These are phyloP conservation scores for Collariella sp. DNA, from an alignment of 495 filamentous ascomycete genomes.

Conservation along the genomic window DNA sequence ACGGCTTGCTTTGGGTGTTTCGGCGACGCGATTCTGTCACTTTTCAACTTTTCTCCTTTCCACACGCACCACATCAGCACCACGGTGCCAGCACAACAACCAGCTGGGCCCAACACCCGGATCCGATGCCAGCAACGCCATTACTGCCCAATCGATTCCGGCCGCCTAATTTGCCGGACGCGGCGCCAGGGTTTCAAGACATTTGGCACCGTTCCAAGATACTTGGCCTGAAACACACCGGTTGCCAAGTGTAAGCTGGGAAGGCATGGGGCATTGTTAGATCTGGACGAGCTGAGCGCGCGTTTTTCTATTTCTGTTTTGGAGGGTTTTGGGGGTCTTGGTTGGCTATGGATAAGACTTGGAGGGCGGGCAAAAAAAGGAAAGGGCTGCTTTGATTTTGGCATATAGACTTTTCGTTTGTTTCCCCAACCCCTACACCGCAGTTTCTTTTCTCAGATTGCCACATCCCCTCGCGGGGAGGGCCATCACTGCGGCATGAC, in stretches of 20 bases:
- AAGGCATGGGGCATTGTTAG: constrained; percentile 9
- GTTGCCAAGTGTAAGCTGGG: neutral
- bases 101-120: constrained; percentile 7
- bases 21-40: constrained; percentile 13
- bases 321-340: constrained; percentile 14
- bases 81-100: constrained; percentile 14
- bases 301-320: constrained; percentile 13
- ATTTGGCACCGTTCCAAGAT: neutral
- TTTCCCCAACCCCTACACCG: constrained; percentile 2
- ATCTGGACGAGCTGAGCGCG: neutral
- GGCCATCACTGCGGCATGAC: constrained; percentile 10
- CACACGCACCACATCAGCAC: constrained; percentile 13
- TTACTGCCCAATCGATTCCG: constrained; percentile 6
- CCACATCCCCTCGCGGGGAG: constrained; percentile 24
- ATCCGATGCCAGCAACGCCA: constrained; percentile 1
- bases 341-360: constrained; percentile 28
- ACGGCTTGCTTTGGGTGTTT: constrained; percentile 19
- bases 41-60: constrained; percentile 10
- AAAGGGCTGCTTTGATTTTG: constrained; percentile 28
- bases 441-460: constrained; percentile 8
- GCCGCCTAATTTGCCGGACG: constrained; percentile 11
- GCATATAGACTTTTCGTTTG: constrained; percentile 40
- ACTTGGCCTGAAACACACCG: too few relatives aligned
- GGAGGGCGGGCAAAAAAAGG: constrained; percentile 32
- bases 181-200: constrained; percentile 2